These are phyloP conservation scores for Colletotrichum trifolii DNA, from an alignment of 2,329 filamentous ascomycete genomes.

Conservation along the genomic window DNA sequence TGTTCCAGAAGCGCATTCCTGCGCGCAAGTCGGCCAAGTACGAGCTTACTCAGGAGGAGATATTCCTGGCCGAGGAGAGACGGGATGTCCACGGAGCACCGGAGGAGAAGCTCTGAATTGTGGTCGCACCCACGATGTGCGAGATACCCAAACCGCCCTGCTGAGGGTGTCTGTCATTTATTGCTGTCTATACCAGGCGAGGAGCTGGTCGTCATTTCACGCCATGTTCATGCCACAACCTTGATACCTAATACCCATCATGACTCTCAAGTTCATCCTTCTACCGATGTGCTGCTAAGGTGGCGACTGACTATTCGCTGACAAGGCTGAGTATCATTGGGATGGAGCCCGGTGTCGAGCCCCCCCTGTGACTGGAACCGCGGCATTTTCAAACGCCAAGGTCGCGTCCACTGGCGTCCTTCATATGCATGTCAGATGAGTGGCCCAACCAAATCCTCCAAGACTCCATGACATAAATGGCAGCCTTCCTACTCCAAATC, in stretches of 20 bases:
- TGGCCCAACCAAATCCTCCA: not conserved
- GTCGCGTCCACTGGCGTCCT: not conserved
- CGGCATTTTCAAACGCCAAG: no score
- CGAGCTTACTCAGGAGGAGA: slow-evolving; percentile 48
- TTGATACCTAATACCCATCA: slow-evolving; percentile 25
- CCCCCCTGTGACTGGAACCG: no score
- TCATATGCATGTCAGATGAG: slow-evolving; percentile 1
- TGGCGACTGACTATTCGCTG: no score
- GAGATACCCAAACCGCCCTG: slow-evolving; percentile 16
- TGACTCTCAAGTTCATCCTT: not conserved
- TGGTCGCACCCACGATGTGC: not conserved
- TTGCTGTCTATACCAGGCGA: slow-evolving; percentile 17
- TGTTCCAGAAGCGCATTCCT: slow-evolving; percentile 51
- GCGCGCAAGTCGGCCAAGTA: slow-evolving; percentile 53
- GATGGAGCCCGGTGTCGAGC: no score
- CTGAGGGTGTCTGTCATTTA: slow-evolving; percentile 7
- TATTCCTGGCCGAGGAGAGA: slow-evolving; percentile 37
- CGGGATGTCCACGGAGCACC: slow-evolving; percentile 10
- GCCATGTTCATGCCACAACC: not conserved
- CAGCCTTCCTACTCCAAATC: not conserved
- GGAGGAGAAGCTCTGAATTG: slow-evolving; percentile 25
- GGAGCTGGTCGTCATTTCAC: not conserved
- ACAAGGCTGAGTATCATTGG: no score
- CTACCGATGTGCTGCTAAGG: no score
- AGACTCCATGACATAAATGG: not conserved